A percentile compares a stretch with the other conserved stretches of the same genome.
These are phyloP conservation scores for Magnolia sinica DNA, from an alignment of 164 flowering plant genomes.

Conservation along the genomic window DNA sequence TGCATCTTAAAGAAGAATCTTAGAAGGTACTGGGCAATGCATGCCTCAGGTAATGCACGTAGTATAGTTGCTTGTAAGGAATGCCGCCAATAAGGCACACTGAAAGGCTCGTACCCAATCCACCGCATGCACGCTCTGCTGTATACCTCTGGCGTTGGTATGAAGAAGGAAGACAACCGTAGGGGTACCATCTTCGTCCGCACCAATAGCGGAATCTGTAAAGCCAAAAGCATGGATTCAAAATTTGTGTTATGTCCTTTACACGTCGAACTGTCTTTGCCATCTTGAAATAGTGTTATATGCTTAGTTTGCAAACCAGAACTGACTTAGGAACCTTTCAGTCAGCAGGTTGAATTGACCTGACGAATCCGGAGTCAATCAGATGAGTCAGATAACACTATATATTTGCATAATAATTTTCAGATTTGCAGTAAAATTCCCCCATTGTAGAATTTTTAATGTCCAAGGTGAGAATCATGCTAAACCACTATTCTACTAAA, in stretches of 20 bases:
- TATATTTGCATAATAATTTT: no score
- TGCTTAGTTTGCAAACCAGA: no score
- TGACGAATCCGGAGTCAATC: no score
- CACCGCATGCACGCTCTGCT: not conserved
- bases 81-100: constrained; percentile 5
- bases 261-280: not conserved
- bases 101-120: not conserved
- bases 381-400: no score
- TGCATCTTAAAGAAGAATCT: constrained; percentile 45
- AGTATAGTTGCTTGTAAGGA: not conserved
- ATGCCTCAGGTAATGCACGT: not conserved
- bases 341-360: no score
- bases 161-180: not conserved
- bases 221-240: not conserved
- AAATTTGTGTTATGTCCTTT: not conserved
- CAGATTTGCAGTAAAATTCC: no score
- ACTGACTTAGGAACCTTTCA: no score
- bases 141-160: constrained; percentile 7
- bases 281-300: no score
- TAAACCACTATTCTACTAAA: no score
- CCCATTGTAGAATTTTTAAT: no score
- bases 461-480: no score
- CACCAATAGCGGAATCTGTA: constrained; percentile 5
- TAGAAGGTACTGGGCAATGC: constrained; percentile 28
- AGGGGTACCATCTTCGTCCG: not conserved